Percentiles rank a stretch among this genome's conserved stretches.
phyloP scores from a whole-genome alignment of 495 filamentous ascomycete genomes.

The Podospora fimiseda region DNA sequence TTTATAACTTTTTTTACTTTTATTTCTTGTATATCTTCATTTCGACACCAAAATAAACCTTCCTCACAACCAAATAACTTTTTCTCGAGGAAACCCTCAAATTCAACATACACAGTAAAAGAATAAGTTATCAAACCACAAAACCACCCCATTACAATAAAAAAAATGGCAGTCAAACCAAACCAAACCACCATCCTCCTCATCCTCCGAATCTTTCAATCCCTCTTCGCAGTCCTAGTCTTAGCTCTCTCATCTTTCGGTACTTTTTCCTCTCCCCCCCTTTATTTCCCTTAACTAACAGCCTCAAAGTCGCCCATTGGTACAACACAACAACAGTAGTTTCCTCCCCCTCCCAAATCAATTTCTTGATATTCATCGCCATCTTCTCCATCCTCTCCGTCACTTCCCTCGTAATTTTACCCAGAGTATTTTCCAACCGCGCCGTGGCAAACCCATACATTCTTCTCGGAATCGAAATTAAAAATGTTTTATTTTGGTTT shows the following conservation, averaged over 20 bases:
- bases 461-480: conserved; percentile 54
- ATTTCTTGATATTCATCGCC: conserved; percentile 65
- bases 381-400: conserved; percentile 61
- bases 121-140: no score
- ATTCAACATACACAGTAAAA: not conserved
- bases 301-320: conserved; percentile 41
- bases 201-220: conserved; percentile 44
- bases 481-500: conserved; percentile 79
- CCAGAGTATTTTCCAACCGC: conserved; percentile 39
- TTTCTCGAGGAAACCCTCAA: not conserved
- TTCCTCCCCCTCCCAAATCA: conserved; percentile 51
- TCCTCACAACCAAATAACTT: not conserved
- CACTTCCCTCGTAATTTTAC: conserved; percentile 57
- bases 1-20: not conserved
- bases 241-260: conserved; percentile 65
- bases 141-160: no score
- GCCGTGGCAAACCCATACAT: conserved; percentile 50
- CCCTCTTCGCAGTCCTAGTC: conserved; percentile 57
- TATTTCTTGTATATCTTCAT: not conserved
- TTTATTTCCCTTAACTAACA: conserved; percentile 8
- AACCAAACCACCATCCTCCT: conserved; percentile 14
- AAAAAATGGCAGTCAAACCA: conserved; percentile 13
- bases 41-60: no score
- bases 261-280: conserved; percentile 26
- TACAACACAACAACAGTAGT: conserved; percentile 42